Evolutionary conservation across 2,329 filamentous ascomycete genomes (phyloP), one percentile per base, ranked within the genome.

Genomic region (Penicillium crustosum): DNA sequence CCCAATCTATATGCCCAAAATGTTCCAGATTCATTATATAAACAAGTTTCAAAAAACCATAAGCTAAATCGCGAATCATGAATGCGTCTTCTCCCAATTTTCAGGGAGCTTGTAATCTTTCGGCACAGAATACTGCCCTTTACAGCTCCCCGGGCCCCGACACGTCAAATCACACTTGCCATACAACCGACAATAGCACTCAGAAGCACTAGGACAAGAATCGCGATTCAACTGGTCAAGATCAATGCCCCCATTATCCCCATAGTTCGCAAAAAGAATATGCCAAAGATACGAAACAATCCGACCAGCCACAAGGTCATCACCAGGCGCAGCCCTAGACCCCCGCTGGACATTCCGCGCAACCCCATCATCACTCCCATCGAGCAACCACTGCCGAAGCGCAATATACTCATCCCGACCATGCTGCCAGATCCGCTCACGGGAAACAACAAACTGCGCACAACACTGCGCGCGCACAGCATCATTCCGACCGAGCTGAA

Each of bases 391-490:
- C 60, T 83, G 78, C 38, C 82, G 73, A 52, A 84, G 70, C 25
- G 81, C 81, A 15, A 81, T 64, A 63, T 84, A 83, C 61, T 83
- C 80, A 12, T 79, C 78, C 1, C 75, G 72, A 0, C 76, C 75
- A 67, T 83, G 80, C 57, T 78, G 77, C 68, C 75, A 78, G 19
- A 84, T 76, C 19, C 76, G 73, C 13, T 79, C 74, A 6, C 79
- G 70, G 3, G 78, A 74, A 23, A 84, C 81, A 13, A 79, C 81
- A 66, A 84, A 85, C 60, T 84, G 83, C 12, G 82, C 82, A 70
- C 82, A 85, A 66, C 83, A 85, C 68, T 82, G 77, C 43, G 77
- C 72, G 55, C 78, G 66, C 60, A 82, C 36, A 57, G 78, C 66
- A 76, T 81, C 67, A 70, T 73, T 67, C 62, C 77, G 61, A 64